phyloP scores from a whole-genome alignment of 2,329 filamentous ascomycete species.

The Berkeleyomyces rouxiae region DNA sequence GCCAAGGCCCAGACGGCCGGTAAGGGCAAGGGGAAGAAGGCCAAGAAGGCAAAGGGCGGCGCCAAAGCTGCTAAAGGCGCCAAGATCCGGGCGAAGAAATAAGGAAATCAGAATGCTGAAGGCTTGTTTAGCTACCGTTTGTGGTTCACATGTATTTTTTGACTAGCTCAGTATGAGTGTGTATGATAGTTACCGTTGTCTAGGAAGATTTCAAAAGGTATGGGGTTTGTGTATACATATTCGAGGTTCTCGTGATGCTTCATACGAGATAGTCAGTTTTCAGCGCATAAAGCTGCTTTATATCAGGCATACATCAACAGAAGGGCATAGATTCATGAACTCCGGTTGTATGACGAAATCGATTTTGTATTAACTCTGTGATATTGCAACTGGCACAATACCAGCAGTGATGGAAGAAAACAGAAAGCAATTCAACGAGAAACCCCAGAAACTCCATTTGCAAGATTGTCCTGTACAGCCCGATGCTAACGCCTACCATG shows the following conservation, averaged over 20 bases:
- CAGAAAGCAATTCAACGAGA: neutral
- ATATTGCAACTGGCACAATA: neutral
- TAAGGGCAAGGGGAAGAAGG: constrained; percentile 21
- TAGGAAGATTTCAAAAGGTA: neutral
- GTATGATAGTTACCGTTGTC: neutral
- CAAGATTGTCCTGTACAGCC: neutral
- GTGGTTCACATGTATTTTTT: neutral
- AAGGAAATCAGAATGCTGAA: neutral
- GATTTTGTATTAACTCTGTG: neutral
- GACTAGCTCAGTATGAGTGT: neutral
- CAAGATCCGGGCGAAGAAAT: constrained; percentile 19
- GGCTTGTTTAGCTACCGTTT: neutral
- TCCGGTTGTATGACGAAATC: neutral
- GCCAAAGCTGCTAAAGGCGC: constrained; percentile 22
- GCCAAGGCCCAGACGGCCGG: constrained; percentile 18
- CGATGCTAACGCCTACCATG: neutral
- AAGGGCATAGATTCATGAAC: neutral
- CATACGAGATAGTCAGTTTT: neutral
- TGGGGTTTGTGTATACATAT: constrained; percentile 1
- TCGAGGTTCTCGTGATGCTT: neutral
- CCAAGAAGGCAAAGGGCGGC: constrained; percentile 23
- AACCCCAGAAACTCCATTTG: neutral
- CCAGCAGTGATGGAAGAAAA: neutral
- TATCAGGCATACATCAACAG: neutral
- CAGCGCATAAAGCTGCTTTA: too few relatives aligned